Percentiles rank a stretch among this genome's conserved stretches.
Evolutionary conservation across 805 yeast species (phyloP).

Genomic region (Scheffersomyces ergatensis): DNA sequence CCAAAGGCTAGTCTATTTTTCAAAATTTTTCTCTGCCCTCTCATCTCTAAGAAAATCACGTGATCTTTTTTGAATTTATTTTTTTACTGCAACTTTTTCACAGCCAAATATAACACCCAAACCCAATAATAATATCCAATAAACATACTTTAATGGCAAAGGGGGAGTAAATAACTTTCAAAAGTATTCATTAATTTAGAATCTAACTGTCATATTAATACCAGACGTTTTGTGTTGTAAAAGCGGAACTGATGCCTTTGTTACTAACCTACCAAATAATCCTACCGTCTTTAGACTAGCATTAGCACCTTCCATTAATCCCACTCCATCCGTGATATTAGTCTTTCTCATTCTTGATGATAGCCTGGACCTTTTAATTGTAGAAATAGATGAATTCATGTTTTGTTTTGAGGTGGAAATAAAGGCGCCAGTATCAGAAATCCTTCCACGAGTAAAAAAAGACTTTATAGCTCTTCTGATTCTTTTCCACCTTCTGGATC

Average conservation of each 20-base stretch:
- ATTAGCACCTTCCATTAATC: conserved; percentile 15
- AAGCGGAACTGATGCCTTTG: conserved; percentile 17
- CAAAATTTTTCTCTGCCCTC: background rate
- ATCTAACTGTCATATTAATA: conserved; percentile 15
- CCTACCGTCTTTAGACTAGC: conserved; percentile 17
- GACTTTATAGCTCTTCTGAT: conserved; percentile 24
- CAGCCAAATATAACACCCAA: background rate
- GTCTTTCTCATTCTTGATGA: conserved; percentile 14
- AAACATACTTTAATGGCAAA: too few species aligned
- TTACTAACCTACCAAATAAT: conserved; percentile 18
- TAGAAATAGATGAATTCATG: conserved; percentile 17
- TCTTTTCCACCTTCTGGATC: conserved; percentile 28
- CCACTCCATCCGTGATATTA: conserved; percentile 6
- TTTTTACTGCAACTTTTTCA: background rate
- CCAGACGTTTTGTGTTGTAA: conserved; percentile 8
- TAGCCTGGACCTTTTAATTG: conserved; percentile 22
- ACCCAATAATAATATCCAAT: too few species aligned
- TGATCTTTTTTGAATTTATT: background rate
- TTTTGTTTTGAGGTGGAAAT: conserved; percentile 8
- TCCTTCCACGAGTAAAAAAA: conserved; percentile 24
- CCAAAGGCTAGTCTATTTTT: background rate
- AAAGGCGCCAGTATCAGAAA: conserved; percentile 24
- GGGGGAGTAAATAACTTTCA: too few species aligned
- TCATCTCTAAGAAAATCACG: conserved; percentile 1
- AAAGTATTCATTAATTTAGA: too few species aligned